These are phyloP conservation scores for Verticillium isaacii DNA, from an alignment of 2,329 filamentous ascomycete genomes.

Conservation along the genomic window DNA sequence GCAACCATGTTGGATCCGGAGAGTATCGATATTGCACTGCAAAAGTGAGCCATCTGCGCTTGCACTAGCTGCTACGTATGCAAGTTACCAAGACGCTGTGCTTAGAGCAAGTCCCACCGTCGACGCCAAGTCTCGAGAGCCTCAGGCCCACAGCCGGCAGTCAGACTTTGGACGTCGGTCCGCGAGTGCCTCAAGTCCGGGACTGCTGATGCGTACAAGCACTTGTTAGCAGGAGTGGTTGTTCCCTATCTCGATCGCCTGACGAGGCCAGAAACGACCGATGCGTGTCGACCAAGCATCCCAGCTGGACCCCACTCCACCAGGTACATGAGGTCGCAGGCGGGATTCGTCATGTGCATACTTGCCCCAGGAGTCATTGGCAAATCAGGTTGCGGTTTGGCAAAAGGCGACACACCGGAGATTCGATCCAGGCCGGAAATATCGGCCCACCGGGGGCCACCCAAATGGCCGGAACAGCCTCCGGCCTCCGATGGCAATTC, in stretches of 20 bases:
- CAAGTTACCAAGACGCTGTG: too few species aligned
- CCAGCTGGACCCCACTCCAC: not conserved
- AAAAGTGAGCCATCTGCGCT: too few species aligned
- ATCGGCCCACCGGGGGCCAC: not conserved
- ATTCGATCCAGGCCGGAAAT: not conserved
- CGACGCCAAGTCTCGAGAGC: too few species aligned
- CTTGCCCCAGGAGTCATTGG: not conserved
- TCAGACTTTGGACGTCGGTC: too few species aligned
- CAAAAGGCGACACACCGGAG: not conserved
- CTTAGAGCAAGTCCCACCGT: too few species aligned
- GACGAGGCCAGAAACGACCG: not conserved
- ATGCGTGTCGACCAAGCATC: not conserved
- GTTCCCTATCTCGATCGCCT: not conserved
- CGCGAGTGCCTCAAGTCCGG: too few species aligned
- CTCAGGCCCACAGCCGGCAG: too few species aligned
- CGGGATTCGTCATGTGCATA: not conserved
- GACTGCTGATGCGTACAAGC: too few species aligned
- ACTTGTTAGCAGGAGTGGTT: not conserved
- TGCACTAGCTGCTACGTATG: too few species aligned
- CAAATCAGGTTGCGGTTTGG: not conserved
- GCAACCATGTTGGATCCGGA: not conserved
- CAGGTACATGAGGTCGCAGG: not conserved
- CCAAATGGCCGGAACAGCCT: not conserved
- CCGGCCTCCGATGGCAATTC: not conserved
- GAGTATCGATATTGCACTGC: too few species aligned